Conservation (phyloP, 140 eudicot genomes). For the Flaveria floridana region DNA sequence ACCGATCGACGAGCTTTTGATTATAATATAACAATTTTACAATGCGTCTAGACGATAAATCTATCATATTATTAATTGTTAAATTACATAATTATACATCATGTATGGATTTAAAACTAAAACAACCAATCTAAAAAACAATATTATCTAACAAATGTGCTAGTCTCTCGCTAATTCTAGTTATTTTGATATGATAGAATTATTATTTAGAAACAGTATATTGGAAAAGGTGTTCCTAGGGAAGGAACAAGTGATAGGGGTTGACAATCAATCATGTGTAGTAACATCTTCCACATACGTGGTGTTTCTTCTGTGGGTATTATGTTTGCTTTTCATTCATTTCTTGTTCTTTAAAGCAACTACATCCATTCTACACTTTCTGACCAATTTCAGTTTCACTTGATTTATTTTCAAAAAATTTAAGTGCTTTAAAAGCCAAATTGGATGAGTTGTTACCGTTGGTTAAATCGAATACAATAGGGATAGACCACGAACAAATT, state of each 20-base stretch:
- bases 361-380: constrained; percentile 27
- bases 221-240: constrained; percentile 41
- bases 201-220: not conserved
- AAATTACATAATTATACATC: too few relatives aligned
- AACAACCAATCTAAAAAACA: too few relatives aligned
- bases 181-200: not conserved
- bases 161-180: not conserved
- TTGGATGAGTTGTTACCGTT: not conserved
- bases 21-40: too few relatives aligned
- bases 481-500: too few relatives aligned
- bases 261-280: constrained; percentile 41
- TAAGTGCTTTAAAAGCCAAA: not conserved
- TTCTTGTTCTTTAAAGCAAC: constrained; percentile 40
- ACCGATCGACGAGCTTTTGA: too few relatives aligned
- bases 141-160: too few relatives aligned
- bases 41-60: too few relatives aligned
- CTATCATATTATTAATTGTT: too few relatives aligned
- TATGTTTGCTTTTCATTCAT: constrained; percentile 43
- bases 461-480: not conserved
- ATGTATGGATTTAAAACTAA: too few relatives aligned
- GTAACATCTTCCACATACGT: constrained; percentile 34
- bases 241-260: constrained; percentile 43
- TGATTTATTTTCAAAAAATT: too few relatives aligned
- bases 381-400: not conserved
- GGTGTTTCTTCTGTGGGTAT: constrained; percentile 38